Base-by-base conservation (phyloP, 148 eudicot genomes). In the Cornus controversa region DNA sequence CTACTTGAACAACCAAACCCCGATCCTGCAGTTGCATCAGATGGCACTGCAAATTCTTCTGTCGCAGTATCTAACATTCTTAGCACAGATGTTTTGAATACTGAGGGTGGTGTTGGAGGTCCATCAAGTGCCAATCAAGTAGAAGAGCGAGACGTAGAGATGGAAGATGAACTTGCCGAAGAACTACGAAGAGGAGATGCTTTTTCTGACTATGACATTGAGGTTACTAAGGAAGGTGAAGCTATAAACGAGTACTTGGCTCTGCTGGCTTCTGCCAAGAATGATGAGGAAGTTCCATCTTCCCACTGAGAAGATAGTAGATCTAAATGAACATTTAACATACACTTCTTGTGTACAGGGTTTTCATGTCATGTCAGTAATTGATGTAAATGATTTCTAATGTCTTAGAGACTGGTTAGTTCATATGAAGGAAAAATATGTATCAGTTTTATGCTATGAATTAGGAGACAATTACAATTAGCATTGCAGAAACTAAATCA, bases 141-240 rank as follows among this genome's bases (percentile, higher is more conserved):
- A 11, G 86, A 84, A 77, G 84, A 83, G 23, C 85, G 94, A 70
- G 99, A 95, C 75, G 80, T 76, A 50, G 97, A 93, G 85, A 93
- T 93, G 89, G 99, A 95, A 83, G 83, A 87, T 45, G 93, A 87
- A 77, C 85, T 95, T 2, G 81, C 94, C 5, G 69, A 67, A 66
- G 92, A 89, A 71, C 78, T 95, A 8, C 79, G 75, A 28, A 82
- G 78, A 53, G 86, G 78, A 65, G 97, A 95, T 81, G 91, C 91
- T 0, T 88, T 87, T 34, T 85, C 97, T 5, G 97, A 95, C 78
- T 95, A 95, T 76, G 97, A 95, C 70, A 90, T 93, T n/a, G 97
- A 95, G 80, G 89, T 95, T 47, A 89, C 91, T 1, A 88, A 80
- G 87, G 99, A 95, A 91, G 96, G 90, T 47, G 99, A 93, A 81